Conservation (phyloP, 176 grass and related monocot genomes). For the Areca catechu region DNA sequence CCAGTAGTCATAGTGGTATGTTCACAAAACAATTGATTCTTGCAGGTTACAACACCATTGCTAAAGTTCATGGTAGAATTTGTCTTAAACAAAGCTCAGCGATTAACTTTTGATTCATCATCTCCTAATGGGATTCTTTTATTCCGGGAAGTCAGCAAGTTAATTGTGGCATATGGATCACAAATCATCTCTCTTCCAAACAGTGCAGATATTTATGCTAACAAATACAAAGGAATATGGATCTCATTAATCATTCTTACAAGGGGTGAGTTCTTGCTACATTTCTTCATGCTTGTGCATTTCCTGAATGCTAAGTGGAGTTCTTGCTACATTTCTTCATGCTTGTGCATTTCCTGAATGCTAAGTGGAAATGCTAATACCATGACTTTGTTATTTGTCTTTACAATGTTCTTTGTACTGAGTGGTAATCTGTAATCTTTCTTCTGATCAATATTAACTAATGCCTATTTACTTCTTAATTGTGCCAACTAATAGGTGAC, state of each 20-base stretch:
- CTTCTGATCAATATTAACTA: no score
- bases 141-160: constrained; percentile 95
- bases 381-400: no score
- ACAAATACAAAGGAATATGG: constrained; percentile 99
- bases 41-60: constrained; percentile 92
- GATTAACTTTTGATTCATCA: constrained; percentile 93
- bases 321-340: constrained; percentile 13
- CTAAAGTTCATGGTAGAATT: constrained; percentile 95
- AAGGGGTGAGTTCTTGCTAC: constrained; percentile 62
- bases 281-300: constrained; percentile 9
- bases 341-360: not conserved
- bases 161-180: constrained; percentile 92
- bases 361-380: no score
- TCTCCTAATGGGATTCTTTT: constrained; percentile 99
- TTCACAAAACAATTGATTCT: not conserved
- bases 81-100: constrained; percentile 94
- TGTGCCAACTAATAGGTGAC: no score
- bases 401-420: no score
- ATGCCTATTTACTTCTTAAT: no score
- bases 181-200: constrained; percentile 86
- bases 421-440: no score
- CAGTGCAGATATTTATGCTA: constrained; percentile 65
- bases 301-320: no score
- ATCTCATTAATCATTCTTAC: constrained; percentile 79
- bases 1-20: not conserved